Base-by-base conservation (phyloP, 805 yeast species). In the Candida sphagnicola region DNA sequence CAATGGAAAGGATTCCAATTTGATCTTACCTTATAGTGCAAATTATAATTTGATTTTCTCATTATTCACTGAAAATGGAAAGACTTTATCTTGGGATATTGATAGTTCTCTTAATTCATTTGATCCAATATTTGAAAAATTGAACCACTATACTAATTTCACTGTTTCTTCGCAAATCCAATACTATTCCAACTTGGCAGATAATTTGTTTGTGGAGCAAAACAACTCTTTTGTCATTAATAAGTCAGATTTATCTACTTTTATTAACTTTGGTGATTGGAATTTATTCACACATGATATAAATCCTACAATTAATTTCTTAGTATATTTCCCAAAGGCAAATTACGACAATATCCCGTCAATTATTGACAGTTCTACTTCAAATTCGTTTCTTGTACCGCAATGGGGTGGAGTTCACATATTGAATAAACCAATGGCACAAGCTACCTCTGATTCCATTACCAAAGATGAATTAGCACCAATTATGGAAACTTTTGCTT, bases 231-330 rank as follows among this genome's bases (percentile, higher is more conserved):
- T 62, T 15, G 42, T 67, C 2, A 63, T 83, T 13, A 65, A 68
- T 17, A 61, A 69, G 38, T 55, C 67, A 6, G 84, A 84, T 40
- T 67, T 90, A 25, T 74, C 95, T 2, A 83, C 90, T 11, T 78
- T 86, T 46, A 75, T 90, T 43, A 93, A 91, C 59, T 79, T 78
- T 48, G 89, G 93, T 2, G 95, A 85, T 47, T 85, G 95, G 95
- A 82, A 82, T 40, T 62, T 78, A 38, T 72, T 49, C 69, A 83
- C 45, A 59, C 72, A 73, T 48, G 78, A 75, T 48, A 63, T 78
- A 1, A 75, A 79, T 44, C 89, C 93, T 0, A 72, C 80, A 2
- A 57, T 86, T 44, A 86, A 89, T 58, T 80, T 91, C 51, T 67
- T 85, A 14, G 60, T 82, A 1, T 86, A 80, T 50, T 72, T 80